Conservation (phyloP, 2,329 filamentous ascomycete species). For the Westerdykella ornata region DNA sequence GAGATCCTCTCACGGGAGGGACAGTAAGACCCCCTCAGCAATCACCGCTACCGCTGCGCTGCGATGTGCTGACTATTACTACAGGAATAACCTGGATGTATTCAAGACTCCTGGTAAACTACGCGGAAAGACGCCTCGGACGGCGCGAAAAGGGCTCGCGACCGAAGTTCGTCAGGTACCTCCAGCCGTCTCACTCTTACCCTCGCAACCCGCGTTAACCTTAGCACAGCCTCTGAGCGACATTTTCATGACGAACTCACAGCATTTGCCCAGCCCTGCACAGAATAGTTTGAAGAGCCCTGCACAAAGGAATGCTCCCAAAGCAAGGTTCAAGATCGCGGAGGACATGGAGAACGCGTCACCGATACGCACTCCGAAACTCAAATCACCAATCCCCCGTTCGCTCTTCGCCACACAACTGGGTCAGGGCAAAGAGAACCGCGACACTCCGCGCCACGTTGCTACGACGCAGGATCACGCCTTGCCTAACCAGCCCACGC, state of each 20-base stretch:
- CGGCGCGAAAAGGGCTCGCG: slow-evolving; percentile 55
- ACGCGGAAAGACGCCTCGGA: slow-evolving; percentile 73
- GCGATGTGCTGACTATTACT: slow-evolving; percentile 19
- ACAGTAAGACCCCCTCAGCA: slow-evolving; percentile 55
- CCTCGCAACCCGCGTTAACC: slow-evolving; percentile 40
- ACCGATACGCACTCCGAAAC: slow-evolving; percentile 17
- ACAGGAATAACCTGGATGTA: slow-evolving; percentile 83
- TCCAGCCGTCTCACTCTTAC: slow-evolving; percentile 52
- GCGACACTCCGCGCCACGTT: slow-evolving; percentile 16
- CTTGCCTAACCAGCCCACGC: slow-evolving; percentile 5
- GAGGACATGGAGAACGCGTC: slow-evolving; percentile 44
- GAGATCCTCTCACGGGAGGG: slow-evolving; percentile 84
- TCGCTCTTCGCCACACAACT: slow-evolving; percentile 24
- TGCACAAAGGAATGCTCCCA: slow-evolving; percentile 50
- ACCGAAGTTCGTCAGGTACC: slow-evolving; percentile 59
- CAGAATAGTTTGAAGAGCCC: slow-evolving; percentile 45
- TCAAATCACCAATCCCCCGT: slow-evolving; percentile 23
- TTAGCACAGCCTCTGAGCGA: slow-evolving; percentile 42
- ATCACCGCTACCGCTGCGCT: slow-evolving; percentile 4
- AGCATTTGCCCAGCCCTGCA: slow-evolving; percentile 47
- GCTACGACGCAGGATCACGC: slow-evolving; percentile 40
- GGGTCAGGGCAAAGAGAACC: slow-evolving; percentile 26
- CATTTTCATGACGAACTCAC: slow-evolving; percentile 42
- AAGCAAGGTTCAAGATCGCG: slow-evolving; percentile 55
- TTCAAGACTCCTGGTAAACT: slow-evolving; percentile 89